A percentile compares a stretch with the other conserved stretches of the same genome.
Evolutionary conservation across 495 filamentous ascomycete species (phyloP).

Genomic region (Entonaema liquescens): DNA sequence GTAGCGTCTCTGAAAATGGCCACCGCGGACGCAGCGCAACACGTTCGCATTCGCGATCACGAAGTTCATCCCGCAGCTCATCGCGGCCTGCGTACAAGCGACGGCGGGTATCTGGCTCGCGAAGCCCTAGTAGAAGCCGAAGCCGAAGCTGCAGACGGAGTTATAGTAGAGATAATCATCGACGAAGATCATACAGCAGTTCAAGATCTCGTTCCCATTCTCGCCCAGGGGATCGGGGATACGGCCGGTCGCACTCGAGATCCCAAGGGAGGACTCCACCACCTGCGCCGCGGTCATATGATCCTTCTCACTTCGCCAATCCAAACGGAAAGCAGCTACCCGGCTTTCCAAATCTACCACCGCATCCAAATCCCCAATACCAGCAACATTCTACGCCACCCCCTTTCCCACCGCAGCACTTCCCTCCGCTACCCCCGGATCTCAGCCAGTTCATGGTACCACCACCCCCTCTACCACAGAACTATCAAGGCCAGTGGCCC

Average conservation of each 20-base stretch:
- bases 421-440: conserved; percentile 39
- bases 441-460: conserved; percentile 46
- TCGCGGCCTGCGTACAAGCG: conserved; percentile 48
- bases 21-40: conserved; percentile 37
- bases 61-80: conserved; percentile 42
- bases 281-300: conserved; percentile 38
- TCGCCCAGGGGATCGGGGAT: conserved; percentile 28
- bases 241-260: conserved; percentile 48
- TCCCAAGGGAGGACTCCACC: conserved; percentile 51
- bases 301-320: conserved; percentile 39
- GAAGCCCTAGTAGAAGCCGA: conserved; percentile 25
- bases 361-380: conserved; percentile 45
- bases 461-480: conserved; percentile 54
- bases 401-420: conserved; percentile 43
- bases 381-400: conserved; percentile 38
- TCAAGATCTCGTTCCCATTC: conserved; percentile 54
- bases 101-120: conserved; percentile 44
- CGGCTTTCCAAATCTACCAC: conserved; percentile 30
- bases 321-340: conserved; percentile 41
- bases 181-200: conserved; percentile 46
- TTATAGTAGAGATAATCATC: conserved; percentile 59
- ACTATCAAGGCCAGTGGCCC: conserved; percentile 62
- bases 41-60: conserved; percentile 48
- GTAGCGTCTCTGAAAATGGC: conserved; percentile 24
- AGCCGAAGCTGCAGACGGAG: conserved; percentile 39